These are phyloP conservation scores for Collybiopsis luxurians DNA, from an alignment of 768 basidiomycete species.

Conservation along the genomic window DNA sequence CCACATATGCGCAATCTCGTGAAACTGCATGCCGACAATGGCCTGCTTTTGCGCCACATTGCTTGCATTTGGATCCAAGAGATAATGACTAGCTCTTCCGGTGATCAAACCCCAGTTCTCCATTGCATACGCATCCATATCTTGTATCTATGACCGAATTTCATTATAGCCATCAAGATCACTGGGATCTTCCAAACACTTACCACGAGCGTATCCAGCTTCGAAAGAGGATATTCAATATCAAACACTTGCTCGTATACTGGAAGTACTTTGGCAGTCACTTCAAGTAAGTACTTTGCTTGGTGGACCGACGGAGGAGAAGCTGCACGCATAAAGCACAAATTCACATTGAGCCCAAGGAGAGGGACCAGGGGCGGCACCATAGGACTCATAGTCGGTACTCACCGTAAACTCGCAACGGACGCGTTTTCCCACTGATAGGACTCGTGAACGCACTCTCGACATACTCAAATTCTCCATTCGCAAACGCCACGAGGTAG, in stretches of 20 bases:
- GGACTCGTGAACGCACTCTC: constrained; percentile 59
- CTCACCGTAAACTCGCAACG: constrained; percentile 60
- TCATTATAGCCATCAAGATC: constrained; percentile 69
- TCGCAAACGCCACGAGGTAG: constrained; percentile 69
- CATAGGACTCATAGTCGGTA: no score
- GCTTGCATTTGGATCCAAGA: constrained; percentile 74
- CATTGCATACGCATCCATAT: constrained; percentile 61
- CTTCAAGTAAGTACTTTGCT: constrained; percentile 83
- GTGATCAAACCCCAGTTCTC: constrained; percentile 96
- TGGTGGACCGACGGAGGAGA: constrained; percentile 83
- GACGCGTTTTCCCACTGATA: constrained; percentile 54
- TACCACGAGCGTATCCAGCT: constrained; percentile 89
- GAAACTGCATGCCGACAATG: constrained; percentile 76
- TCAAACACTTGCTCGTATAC: constrained; percentile 93
- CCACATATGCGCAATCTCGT: constrained; percentile 89
- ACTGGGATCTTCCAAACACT: constrained; percentile 47
- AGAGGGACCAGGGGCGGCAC: no score
- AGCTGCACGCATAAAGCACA: constrained; percentile 37
- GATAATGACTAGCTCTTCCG: constrained; percentile 77
- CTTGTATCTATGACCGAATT: not conserved
- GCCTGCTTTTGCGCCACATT: constrained; percentile 74
- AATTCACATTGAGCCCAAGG: constrained; percentile 20
- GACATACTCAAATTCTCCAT: constrained; percentile 55
- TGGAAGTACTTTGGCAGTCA: constrained; percentile 78
- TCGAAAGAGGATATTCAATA: constrained; percentile 89